These are phyloP conservation scores for Agaricus subrufescens DNA, from an alignment of 768 basidiomycete species.

Conservation along the genomic window DNA sequence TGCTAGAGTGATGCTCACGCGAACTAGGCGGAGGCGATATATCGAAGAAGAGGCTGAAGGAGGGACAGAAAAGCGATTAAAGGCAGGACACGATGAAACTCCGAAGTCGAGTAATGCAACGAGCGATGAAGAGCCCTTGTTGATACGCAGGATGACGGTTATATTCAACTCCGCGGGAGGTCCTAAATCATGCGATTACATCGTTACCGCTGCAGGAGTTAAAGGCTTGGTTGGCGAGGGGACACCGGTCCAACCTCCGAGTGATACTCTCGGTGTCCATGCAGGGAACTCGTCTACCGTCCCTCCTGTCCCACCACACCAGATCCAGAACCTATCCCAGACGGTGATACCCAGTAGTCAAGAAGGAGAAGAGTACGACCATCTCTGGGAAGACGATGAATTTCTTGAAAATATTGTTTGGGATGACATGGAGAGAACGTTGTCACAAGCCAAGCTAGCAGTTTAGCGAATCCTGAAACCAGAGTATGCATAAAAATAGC, in stretches of 20 bases:
- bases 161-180: constrained; percentile 67
- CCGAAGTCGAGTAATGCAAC: constrained; percentile 1
- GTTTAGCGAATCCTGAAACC: too few species aligned
- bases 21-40: constrained; percentile 66
- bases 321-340: constrained; percentile 2
- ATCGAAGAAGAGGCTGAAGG: constrained; percentile 31
- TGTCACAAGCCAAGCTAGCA: constrained; percentile 14
- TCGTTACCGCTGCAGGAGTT: constrained; percentile 64
- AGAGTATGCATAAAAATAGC: background rate
- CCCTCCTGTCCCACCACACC: background rate
- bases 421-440: constrained; percentile 21
- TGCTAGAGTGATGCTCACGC: constrained; percentile 73
- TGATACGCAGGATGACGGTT: constrained; percentile 70
- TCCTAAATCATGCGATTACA: constrained; percentile 67
- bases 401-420: constrained; percentile 34
- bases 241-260: background rate
- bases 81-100: constrained; percentile 8
- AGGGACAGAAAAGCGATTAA: constrained; percentile 19
- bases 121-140: constrained; percentile 36
- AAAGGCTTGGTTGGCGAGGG: constrained; percentile 12
- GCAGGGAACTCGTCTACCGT: background rate
- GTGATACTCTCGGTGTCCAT: background rate
- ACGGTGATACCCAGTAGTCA: constrained; percentile 13
- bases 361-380: constrained; percentile 27
- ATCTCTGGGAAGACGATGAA: constrained; percentile 41